phyloP scores from a whole-genome alignment of 2,329 filamentous ascomycete genomes.

The Juglanconis oblonga region DNA sequence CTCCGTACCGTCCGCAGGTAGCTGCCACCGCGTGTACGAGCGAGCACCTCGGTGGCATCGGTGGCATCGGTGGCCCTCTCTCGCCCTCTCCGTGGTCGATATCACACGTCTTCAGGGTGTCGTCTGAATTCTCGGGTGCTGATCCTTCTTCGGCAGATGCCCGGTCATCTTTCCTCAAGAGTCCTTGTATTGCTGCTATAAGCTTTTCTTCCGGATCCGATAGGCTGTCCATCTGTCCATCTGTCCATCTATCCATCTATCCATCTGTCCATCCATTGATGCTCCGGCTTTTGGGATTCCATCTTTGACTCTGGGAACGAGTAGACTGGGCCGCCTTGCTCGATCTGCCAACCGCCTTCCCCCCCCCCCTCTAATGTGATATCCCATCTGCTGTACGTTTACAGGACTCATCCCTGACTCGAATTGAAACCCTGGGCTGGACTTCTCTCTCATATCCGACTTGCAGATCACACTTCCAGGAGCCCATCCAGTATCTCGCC shows the following conservation, averaged over 20 bases:
- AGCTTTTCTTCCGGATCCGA: background rate
- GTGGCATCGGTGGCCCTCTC: background rate
- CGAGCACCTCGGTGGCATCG: background rate
- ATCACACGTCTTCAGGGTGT: background rate
- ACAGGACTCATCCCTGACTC: background rate
- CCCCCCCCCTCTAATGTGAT: too few species aligned
- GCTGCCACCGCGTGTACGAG: background rate
- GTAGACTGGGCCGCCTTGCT: background rate
- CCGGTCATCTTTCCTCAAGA: background rate
- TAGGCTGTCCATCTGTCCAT: background rate
- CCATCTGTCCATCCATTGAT: background rate
- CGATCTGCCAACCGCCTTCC: too few species aligned
- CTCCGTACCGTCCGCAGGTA: background rate
- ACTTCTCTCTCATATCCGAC: background rate
- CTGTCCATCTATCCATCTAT: background rate
- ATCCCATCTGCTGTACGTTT: background rate
- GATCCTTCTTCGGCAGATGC: constrained; percentile 8
- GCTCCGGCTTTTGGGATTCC: too few species aligned
- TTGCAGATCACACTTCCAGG: background rate
- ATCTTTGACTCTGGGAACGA: background rate
- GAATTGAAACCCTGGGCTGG: background rate
- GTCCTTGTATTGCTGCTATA: background rate
- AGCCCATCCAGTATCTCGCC: background rate
- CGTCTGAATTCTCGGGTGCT: constrained; percentile 2
- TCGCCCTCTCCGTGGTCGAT: background rate